phyloP scores from a whole-genome alignment of 306 rosid species.

The Adenanthera pavonina region DNA sequence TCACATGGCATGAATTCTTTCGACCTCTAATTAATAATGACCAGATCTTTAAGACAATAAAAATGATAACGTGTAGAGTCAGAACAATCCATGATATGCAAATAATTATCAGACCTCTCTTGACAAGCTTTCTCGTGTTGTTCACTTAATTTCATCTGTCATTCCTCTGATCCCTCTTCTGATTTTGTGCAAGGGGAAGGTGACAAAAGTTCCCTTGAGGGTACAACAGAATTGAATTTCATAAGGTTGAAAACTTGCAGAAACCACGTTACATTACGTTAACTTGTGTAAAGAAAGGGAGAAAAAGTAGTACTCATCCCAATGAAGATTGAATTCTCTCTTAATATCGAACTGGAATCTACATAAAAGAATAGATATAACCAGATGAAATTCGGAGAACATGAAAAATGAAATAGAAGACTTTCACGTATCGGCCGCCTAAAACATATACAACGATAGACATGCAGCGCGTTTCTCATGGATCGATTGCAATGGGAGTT shows the following conservation, averaged over 20 bases:
- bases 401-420: background rate
- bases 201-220: background rate
- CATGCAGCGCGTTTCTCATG: background rate
- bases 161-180: too few species aligned
- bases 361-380: background rate
- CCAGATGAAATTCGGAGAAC: slow-evolving; percentile 1
- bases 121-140: background rate
- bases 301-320: background rate
- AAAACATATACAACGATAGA: background rate
- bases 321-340: background rate
- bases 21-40: background rate
- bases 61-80: too few species aligned
- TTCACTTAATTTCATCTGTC: background rate
- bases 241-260: background rate
- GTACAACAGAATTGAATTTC: background rate
- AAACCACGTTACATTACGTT: background rate
- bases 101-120: background rate
- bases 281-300: background rate
- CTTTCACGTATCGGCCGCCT: background rate
- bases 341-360: background rate
- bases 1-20: background rate
- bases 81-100: background rate
- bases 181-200: background rate
- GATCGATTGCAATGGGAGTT: slow-evolving; percentile 31
- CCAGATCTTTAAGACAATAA: background rate